Evolutionary conservation across 257 asterid genomes (phyloP).

Genomic region (Petunia axillaris): DNA sequence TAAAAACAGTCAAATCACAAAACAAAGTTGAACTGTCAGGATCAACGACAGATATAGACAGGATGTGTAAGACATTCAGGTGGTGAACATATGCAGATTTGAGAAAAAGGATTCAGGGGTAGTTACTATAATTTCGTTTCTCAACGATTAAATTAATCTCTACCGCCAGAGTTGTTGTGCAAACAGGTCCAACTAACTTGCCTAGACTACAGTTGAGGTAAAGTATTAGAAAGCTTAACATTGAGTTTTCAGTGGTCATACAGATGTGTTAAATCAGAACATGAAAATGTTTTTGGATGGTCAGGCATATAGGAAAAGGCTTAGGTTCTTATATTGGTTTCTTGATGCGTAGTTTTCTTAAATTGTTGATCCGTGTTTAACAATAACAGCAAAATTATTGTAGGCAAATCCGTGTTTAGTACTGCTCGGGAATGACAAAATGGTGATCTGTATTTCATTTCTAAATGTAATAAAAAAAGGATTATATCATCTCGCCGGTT

Average conservation of each 20-base stretch:
- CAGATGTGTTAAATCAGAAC: background rate
- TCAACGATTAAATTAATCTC: background rate
- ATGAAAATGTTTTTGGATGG: background rate
- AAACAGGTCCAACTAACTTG: background rate
- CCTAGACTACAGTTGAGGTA: background rate
- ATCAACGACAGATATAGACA: background rate
- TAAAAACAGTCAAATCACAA: slow-evolving; percentile 1
- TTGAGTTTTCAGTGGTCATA: slow-evolving; percentile 1
- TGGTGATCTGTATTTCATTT: background rate
- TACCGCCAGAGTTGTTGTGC: background rate
- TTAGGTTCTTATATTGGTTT: background rate
- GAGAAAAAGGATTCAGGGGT: background rate
- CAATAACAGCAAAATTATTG: background rate
- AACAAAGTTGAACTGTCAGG: background rate
- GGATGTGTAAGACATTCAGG: background rate
- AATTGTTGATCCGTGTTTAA: background rate
- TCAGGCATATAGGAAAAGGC: background rate
- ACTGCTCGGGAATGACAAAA: background rate
- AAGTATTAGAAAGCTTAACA: background rate
- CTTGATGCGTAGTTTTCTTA: background rate
- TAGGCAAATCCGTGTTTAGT: background rate
- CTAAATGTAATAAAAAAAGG: background rate
- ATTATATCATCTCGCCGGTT: background rate
- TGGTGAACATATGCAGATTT: background rate
- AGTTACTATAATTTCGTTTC: slow-evolving; percentile 2